Evolutionary conservation across 768 basidiomycete species (phyloP).

Genomic region (Tylopilus vinaceipallidus): DNA sequence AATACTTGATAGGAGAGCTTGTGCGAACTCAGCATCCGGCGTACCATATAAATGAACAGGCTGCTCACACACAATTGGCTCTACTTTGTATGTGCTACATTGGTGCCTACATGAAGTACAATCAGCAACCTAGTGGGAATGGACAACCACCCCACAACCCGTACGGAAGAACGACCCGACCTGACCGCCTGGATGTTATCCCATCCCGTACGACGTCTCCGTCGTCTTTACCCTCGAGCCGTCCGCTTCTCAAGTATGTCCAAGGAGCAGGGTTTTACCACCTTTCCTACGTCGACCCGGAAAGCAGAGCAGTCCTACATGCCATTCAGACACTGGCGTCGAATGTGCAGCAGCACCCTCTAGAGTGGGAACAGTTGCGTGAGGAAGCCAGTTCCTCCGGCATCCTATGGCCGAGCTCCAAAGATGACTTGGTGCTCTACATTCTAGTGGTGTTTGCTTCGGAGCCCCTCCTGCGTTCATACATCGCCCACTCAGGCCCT

Average conservation of each 20-base stretch:
- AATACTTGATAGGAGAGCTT: conserved; percentile 2
- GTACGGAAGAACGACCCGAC: no score
- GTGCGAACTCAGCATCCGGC: not conserved
- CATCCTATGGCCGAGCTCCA: not conserved
- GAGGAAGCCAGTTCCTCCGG: not conserved
- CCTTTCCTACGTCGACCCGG: not conserved
- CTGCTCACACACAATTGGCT: conserved; percentile 2
- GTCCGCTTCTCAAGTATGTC: conserved; percentile 9
- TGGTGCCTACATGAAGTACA: not conserved
- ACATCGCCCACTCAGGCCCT: not conserved
- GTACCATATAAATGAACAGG: conserved; percentile 1
- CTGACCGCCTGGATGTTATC: not conserved
- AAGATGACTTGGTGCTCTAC: conserved; percentile 1
- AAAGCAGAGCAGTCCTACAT: not conserved
- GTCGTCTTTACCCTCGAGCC: no score
- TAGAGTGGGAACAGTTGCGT: conserved; percentile 3
- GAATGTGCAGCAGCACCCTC: not conserved
- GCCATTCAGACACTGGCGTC: not conserved
- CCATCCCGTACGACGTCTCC: not conserved
- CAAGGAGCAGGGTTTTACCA: not conserved
- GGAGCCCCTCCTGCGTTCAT: not conserved
- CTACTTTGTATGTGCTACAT: conserved; percentile 10
- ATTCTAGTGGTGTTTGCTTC: not conserved
- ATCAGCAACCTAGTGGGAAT: not conserved
- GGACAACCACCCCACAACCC: not conserved